Evolutionary conservation across 805 yeast species (phyloP), one percentile per base, ranked within the genome.

Genomic region (Phaffomyces thermotolerans): DNA sequence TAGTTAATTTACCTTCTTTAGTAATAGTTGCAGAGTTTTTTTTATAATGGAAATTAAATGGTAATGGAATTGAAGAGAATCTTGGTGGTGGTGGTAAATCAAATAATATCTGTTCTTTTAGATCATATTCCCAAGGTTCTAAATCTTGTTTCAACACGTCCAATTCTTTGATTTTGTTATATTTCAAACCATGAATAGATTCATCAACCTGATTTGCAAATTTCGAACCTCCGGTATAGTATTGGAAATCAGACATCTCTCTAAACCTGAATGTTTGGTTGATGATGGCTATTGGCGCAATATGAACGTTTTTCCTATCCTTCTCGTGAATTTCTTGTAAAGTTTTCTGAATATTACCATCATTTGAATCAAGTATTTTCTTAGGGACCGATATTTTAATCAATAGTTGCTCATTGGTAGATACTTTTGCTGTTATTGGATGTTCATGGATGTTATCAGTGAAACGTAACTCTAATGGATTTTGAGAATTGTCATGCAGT

Each of bases 231-330:
- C 72, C 73, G 12, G 88, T 75, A 29, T 76, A 67, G 50, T 76
- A 74, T 60, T 93, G 98, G 60, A 88, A 91, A 63, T 90, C 98
- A 0, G 91, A 81, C 72, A 89, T 76, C 50, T 85, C 87, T 52
- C 96, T 75, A 60, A 91, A 91, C 49, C 84, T 74, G 56, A 79
- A 81, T 15, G 81, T 82, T 45, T 78, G 73, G 52, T 79, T 78
- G 17, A 88, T 69, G 17, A 87, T 73, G 0, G 82, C 89, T 5
- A 76, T 72, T 0, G 95, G 91, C 37, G 70, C 69, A 2, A 76
- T 71, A 22, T 63, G 63, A 40, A 73, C 69, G 4, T 65, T 52
- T 12, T 62, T 54, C n/a, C 64, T 58, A 42, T 72, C 55, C 18
- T 39, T 56, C 37, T 44, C 27, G 27, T 58, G 57, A 24, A 66